Evolutionary conservation across 805 yeast species (phyloP), one percentile per base, ranked within the genome.

Genomic region (Zygotorulaspora danielsina): DNA sequence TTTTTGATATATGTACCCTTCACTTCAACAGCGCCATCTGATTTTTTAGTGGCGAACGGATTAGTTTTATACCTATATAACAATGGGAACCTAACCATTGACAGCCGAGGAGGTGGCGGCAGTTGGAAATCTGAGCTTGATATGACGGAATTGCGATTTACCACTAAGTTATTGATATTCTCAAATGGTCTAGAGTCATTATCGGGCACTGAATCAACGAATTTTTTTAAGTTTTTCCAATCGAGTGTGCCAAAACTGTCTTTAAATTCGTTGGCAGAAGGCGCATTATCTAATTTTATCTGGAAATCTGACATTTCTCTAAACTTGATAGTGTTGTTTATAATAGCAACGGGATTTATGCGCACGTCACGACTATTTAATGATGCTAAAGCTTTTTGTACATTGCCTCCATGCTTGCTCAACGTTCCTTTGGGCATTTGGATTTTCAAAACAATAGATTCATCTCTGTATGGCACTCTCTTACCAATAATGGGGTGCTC

Each of bases 251-350:
- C 51, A 38, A 56, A 51, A 25, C 63, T 53, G 4, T 50, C 38
- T 28, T 51, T 50, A 40, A 55, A 61, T 38, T 59, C 66, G 6
- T 60, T 46, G 1, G 74, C 70, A 45, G 79, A 74, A 2, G 66
- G 57, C 10, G 82, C 80, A 49, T 75, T 72, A 35, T 72, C 73
- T 9, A 87, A 75, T 21, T 75, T 66, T 47, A 76, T 73, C 59
- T 93, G 97, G 59, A 87, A 90, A 62, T 89, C 97, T 0, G 90
- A 80, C 72, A 88, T 76, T 48, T 84, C 86, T 50, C 96, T 74
- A 59, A 90, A 90, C 46, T 83, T 73, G 54, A 79, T 81, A 12
- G 81, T 81, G 42, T 77, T 73, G 50, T 78, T 77, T 13, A 87
- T 69, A 13, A 86, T 72, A 0, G 81, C 88, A 4, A 75, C 71